These are phyloP conservation scores for Claviceps quebecensis DNA, from an alignment of 2,329 filamentous ascomycete genomes.

Conservation along the genomic window DNA sequence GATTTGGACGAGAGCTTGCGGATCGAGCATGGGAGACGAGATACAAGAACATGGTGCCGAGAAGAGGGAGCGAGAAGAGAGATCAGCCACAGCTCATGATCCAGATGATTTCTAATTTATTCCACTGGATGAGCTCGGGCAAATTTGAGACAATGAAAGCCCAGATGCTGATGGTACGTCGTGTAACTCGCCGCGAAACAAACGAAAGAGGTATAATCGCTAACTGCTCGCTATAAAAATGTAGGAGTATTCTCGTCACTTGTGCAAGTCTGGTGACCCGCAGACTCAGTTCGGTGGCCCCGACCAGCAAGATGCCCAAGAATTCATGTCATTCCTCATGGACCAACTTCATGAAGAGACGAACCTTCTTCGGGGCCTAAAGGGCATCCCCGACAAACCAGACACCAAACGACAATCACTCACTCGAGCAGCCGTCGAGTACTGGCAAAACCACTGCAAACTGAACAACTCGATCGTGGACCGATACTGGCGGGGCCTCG, in stretches of 20 bases:
- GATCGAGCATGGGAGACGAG: slow-evolving; percentile 42
- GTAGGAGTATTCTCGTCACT: slow-evolving; percentile 39
- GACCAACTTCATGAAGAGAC: slow-evolving; percentile 77
- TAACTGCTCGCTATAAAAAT: background rate
- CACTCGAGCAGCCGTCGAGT: slow-evolving; percentile 49
- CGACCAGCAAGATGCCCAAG: slow-evolving; percentile 79
- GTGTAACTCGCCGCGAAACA: background rate
- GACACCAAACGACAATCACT: slow-evolving; percentile 19
- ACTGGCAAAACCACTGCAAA: slow-evolving; percentile 60
- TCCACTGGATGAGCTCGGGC: slow-evolving; percentile 41
- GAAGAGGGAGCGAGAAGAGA: slow-evolving; percentile 44
- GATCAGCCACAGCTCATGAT: slow-evolving; percentile 44
- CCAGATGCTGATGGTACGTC: slow-evolving; percentile 42
- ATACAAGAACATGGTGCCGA: slow-evolving; percentile 45
- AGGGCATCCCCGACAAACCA: slow-evolving; percentile 18
- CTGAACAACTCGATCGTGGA: slow-evolving; percentile 65
- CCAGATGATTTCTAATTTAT: slow-evolving; percentile 43
- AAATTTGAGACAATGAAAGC: slow-evolving; percentile 37
- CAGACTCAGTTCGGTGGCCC: slow-evolving; percentile 49
- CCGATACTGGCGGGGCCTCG: slow-evolving; percentile 65
- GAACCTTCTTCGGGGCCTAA: slow-evolving; percentile 41
- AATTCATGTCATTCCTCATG: slow-evolving; percentile 74
- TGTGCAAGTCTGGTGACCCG: slow-evolving; percentile 18
- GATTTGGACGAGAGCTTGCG: slow-evolving; percentile 53
- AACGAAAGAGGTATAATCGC: background rate